These are phyloP conservation scores for Penicillium oxalicum DNA, from an alignment of 2,329 filamentous ascomycete genomes.

Conservation along the genomic window DNA sequence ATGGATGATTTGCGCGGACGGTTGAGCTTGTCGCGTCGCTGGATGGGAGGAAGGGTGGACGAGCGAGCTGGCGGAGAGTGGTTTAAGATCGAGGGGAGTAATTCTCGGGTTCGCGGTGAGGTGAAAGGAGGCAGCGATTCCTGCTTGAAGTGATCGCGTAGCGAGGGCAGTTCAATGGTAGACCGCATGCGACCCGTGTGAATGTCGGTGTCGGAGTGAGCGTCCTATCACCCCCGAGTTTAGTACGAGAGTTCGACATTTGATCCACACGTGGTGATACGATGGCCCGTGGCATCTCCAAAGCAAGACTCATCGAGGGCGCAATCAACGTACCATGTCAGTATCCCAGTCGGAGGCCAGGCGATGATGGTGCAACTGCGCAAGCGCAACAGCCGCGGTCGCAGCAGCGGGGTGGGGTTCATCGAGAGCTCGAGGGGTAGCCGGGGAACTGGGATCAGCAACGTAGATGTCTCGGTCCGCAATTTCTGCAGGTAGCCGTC, in stretches of 20 bases:
- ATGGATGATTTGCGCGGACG: slow-evolving; percentile 81
- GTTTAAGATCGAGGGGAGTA: slow-evolving; percentile 72
- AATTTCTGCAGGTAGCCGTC: slow-evolving; percentile 44
- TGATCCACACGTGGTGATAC: no score
- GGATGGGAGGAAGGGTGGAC: slow-evolving; percentile 78
- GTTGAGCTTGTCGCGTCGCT: slow-evolving; percentile 63
- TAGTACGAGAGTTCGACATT: no score
- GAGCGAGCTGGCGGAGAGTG: slow-evolving; percentile 81
- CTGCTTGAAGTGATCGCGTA: slow-evolving; percentile 64
- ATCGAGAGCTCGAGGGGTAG: slow-evolving; percentile 62
- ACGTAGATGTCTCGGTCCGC: slow-evolving; percentile 62
- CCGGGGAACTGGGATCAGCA: slow-evolving; percentile 61
- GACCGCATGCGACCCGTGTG: slow-evolving; percentile 56
- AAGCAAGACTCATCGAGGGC: no score
- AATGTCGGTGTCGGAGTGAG: slow-evolving; percentile 65
- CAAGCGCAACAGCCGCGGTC: slow-evolving; percentile 77
- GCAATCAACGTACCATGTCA: slow-evolving; percentile 55
- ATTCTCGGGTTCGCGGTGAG: slow-evolving; percentile 59
- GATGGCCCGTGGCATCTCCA: no score
- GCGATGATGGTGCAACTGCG: slow-evolving; percentile 76
- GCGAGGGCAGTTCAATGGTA: slow-evolving; percentile 67
- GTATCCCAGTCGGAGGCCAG: slow-evolving; percentile 71
- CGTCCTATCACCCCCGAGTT: slow-evolving; percentile 48
- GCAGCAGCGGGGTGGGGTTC: slow-evolving; percentile 64
- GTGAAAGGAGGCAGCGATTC: slow-evolving; percentile 64